A percentile compares a stretch with the other conserved stretches of the same genome.
These are phyloP conservation scores for Pyrenophora graminea DNA, from an alignment of 2,329 filamentous ascomycete genomes.

Conservation along the genomic window DNA sequence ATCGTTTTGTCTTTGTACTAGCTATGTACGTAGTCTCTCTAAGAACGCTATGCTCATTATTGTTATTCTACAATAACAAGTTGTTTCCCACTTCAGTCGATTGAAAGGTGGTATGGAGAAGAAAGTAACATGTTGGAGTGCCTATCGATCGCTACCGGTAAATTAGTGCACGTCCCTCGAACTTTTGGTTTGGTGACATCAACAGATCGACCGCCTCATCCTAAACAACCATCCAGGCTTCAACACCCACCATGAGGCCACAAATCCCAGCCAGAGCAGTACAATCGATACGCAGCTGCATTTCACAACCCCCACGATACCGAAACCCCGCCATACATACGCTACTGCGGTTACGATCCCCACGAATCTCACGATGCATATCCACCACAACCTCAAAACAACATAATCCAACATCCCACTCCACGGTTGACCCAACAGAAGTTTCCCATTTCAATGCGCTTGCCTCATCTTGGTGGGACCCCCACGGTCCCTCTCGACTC, in stretches of 20 bases:
- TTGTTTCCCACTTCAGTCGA: too few relatives aligned
- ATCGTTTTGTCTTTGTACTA: too few relatives aligned
- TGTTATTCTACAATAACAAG: too few relatives aligned
- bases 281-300: slow-evolving; percentile 12
- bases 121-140: too few relatives aligned
- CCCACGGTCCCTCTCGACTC: slow-evolving; percentile 85
- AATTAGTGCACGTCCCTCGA: slow-evolving; percentile 1
- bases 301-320: background rate
- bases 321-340: background rate
- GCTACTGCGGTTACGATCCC: background rate
- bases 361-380: slow-evolving; percentile 18
- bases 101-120: too few relatives aligned
- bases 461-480: slow-evolving; percentile 96
- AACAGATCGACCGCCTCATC: slow-evolving; percentile 5
- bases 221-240: background rate
- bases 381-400: slow-evolving; percentile 20
- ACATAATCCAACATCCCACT: slow-evolving; percentile 23
- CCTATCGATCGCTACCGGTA: background rate
- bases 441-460: slow-evolving; percentile 93
- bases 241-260: slow-evolving; percentile 15
- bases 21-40: too few relatives aligned
- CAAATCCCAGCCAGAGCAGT: slow-evolving; percentile 9
- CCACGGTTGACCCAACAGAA: slow-evolving; percentile 75
- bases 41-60: too few relatives aligned
- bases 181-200: slow-evolving; percentile 18